Percentiles rank a stretch among this genome's conserved stretches.
Evolutionary conservation across 2,329 filamentous ascomycete genomes (phyloP).

Genomic region (Tolypocladium pustulatum): DNA sequence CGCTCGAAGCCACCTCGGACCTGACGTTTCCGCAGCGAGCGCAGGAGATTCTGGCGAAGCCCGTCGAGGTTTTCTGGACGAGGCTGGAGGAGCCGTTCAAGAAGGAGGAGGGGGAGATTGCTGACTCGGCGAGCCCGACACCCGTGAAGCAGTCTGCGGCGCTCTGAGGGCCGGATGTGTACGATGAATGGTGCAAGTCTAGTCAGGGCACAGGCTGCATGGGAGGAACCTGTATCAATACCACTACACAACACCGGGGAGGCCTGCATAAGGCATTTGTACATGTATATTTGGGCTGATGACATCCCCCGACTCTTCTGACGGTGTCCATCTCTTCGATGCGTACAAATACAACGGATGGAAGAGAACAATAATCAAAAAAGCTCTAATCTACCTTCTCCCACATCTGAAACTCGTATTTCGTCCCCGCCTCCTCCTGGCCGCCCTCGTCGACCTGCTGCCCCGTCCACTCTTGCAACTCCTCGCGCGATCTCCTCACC

Average conservation of each 20-base stretch:
- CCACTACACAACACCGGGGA: neutral
- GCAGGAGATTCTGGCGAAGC: slow-evolving; percentile 22
- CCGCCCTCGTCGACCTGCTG: slow-evolving; percentile 47
- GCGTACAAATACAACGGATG: slow-evolving; percentile 2
- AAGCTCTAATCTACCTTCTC: slow-evolving; percentile 32
- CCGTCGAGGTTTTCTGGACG: slow-evolving; percentile 33
- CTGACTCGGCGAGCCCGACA: neutral
- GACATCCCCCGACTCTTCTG: neutral
- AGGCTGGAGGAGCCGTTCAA: slow-evolving; percentile 28
- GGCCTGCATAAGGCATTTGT: neutral
- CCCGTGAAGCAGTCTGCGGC: neutral
- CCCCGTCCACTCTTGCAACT: slow-evolving; percentile 54
- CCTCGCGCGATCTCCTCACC: slow-evolving; percentile 38
- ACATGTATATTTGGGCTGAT: neutral
- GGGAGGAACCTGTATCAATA: neutral
- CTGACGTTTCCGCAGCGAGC: slow-evolving; percentile 21
- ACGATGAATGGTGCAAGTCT: neutral
- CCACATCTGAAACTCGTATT: slow-evolving; percentile 68
- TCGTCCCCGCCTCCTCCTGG: slow-evolving; percentile 52
- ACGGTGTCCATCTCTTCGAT: neutral
- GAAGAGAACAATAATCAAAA: neutral
- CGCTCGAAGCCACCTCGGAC: slow-evolving; percentile 40
- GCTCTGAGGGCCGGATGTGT: neutral
- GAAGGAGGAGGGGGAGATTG: slow-evolving; percentile 15
- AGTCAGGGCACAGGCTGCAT: neutral